Evolutionary conservation across 768 basidiomycete genomes (phyloP).

Genomic region (Amyloporia xantha): DNA sequence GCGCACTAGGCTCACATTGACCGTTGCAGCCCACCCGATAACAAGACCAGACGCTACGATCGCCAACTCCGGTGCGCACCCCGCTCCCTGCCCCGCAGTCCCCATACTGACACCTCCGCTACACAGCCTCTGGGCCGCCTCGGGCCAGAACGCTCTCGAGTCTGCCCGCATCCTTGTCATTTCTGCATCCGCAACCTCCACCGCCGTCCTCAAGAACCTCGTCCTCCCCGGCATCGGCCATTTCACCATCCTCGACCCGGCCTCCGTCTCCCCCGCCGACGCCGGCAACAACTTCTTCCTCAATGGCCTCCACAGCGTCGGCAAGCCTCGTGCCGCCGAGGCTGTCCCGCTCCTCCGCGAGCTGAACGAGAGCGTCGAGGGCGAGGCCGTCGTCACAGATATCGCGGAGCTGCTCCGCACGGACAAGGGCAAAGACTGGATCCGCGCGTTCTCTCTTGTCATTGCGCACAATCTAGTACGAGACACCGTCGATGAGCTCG

Average conservation of each 20-base stretch:
- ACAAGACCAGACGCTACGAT: constrained; percentile 88
- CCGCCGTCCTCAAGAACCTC: constrained; percentile 91
- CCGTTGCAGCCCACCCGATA: constrained; percentile 63
- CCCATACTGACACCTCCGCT: not conserved
- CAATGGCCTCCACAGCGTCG: constrained; percentile 66
- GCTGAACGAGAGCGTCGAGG: constrained; percentile 84
- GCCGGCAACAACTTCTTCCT: constrained; percentile 98
- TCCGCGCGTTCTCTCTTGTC: constrained; percentile 48
- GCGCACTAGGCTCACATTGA: not conserved
- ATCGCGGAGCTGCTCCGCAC: constrained; percentile 14
- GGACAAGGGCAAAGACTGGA: constrained; percentile 16
- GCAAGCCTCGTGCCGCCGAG: constrained; percentile 73
- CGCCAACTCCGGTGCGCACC: constrained; percentile 77
- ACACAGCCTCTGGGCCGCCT: constrained; percentile 74
- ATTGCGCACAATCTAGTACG: constrained; percentile 78
- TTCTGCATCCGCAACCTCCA: constrained; percentile 75
- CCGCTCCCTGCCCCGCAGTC: not conserved
- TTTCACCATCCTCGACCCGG: constrained; percentile 83
- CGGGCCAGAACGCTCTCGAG: constrained; percentile 88
- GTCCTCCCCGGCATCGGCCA: constrained; percentile 95
- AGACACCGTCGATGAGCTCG: constrained; percentile 47
- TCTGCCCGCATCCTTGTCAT: constrained; percentile 75
- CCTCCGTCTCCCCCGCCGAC: constrained; percentile 58
- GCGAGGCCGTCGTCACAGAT: constrained; percentile 51
- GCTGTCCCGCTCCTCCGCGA: constrained; percentile 72